Base-by-base conservation (phyloP, 345 rosid species). In the Aurinia saxatilis region DNA sequence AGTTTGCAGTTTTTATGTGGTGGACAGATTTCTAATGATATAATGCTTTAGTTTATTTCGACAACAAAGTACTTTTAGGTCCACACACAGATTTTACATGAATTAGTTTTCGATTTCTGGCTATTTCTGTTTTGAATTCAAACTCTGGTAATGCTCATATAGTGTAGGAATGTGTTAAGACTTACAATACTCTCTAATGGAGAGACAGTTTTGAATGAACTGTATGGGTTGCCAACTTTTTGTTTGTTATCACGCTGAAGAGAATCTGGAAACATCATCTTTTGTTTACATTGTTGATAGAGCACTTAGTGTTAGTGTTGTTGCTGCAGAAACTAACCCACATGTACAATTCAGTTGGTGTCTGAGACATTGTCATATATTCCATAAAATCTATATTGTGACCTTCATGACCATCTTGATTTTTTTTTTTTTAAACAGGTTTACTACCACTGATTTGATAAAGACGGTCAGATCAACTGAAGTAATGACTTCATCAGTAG, bases 181-280 rank as follows among this genome's bases (percentile, higher is more conserved):
- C 40, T 37, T 23, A n/a, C n/a, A 66, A 39, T 27, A 12, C 15
- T 59, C 51, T 40, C 17, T 58, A 13, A 34, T 87, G 74, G 99
- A 95, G 91, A 95, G 88, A 81, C 99, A 95, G 66, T 90, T 81
- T 71, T 88, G 97, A 11, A 88, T 95, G 99, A 90, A 84, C 68
- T 95, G 99, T 67, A 42, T 95, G 2, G 87, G 97, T 7, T 95
- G 99, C 63, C 81, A 80, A 54, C 82, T 95, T 11, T 88, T 95
- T 53, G 96, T 95, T 58, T 90, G 95, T 73, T 90, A 90, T 68
- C 90, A 96, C 4, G 81, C 95, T 4, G 97, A 95, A 79, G 97
- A 95, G 77, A 84, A 78, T 68, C 58, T 86, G 58, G 99, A 95
- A 59, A 30, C 68, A 19, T 79, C 88, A 21, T 84, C 96, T 21